These are phyloP conservation scores for Cryptococcus jaspeensis DNA, from an alignment of 1,284 basidiomycete genomes.

Conservation along the genomic window DNA sequence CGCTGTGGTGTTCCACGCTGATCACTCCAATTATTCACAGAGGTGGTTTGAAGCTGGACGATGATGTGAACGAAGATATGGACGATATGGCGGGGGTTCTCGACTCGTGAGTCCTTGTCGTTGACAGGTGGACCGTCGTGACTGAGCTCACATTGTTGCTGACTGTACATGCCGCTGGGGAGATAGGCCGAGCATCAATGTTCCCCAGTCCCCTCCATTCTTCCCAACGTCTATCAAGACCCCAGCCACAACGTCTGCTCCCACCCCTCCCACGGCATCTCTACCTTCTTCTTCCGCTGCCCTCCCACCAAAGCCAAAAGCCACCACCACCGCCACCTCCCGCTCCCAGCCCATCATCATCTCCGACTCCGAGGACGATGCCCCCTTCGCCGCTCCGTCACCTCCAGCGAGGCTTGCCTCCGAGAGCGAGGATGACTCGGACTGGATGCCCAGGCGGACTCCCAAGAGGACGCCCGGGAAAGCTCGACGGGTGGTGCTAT, in stretches of 20 bases:
- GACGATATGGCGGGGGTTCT: constrained; percentile 6
- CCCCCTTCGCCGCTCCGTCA: neutral
- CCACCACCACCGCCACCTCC: neutral
- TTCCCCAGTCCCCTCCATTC: too few species aligned
- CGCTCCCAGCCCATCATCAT: neutral
- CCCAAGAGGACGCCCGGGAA: constrained; percentile 1
- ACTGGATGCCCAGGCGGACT: constrained; percentile 1
- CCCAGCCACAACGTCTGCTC: too few species aligned
- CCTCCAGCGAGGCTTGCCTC: neutral
- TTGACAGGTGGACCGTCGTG: neutral
- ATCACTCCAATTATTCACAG: neutral
- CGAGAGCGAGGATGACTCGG: constrained; percentile 7
- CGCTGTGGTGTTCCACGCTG: neutral
- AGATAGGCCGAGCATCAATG: too few species aligned
- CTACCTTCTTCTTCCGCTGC: neutral
- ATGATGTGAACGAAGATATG: constrained; percentile 1
- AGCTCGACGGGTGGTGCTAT: constrained; percentile 4
- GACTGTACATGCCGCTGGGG: too few species aligned
- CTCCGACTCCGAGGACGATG: neutral
- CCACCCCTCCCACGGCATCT: too few species aligned
- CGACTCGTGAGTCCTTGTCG: constrained; percentile 1
- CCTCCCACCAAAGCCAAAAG: neutral
- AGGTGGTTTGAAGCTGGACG: neutral
- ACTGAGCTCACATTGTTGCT: too few species aligned
- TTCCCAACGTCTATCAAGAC: too few species aligned